Conservation (phyloP, 2,329 filamentous ascomycete genomes). For the Ophiostoma angusticollis region DNA sequence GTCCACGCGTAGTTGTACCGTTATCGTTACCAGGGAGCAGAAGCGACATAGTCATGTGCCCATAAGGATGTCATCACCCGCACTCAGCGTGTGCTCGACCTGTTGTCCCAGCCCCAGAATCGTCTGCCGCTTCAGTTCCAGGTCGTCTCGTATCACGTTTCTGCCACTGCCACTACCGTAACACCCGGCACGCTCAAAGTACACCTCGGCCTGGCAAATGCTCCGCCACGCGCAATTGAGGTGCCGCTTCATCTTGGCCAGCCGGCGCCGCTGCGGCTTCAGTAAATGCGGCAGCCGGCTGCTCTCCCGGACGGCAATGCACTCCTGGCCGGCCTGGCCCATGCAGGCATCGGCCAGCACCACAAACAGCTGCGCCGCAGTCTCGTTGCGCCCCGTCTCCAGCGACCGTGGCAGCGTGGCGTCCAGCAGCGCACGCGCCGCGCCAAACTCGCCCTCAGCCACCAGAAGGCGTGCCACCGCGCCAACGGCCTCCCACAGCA, state of each 20-base stretch:
- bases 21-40: no score
- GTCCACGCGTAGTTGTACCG: no score
- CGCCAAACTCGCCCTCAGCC: constrained; percentile 56
- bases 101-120: constrained; percentile 5
- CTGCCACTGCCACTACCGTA: no score
- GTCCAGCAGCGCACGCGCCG: constrained; percentile 50
- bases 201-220: constrained; percentile 7
- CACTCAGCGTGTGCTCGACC: not conserved
- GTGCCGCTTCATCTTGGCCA: constrained; percentile 4
- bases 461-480: constrained; percentile 56
- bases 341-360: constrained; percentile 65
- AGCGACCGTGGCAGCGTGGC: constrained; percentile 64
- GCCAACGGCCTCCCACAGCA: constrained; percentile 60
- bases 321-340: constrained; percentile 51
- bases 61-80: not conserved
- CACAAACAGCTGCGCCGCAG: constrained; percentile 55
- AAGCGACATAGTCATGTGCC: not conserved
- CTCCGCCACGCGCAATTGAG: constrained; percentile 11
- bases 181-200: constrained; percentile 4
- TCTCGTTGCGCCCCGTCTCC: constrained; percentile 51
- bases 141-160: not conserved
- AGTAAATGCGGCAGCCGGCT: not conserved
- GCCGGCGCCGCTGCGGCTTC: not conserved
- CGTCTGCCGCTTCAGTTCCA: constrained; percentile 6
- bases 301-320: constrained; percentile 12